A percentile compares a stretch with the other conserved stretches of the same genome.
These are phyloP conservation scores for Spergularia bocconei DNA, from an alignment of 148 eudicot genomes.

Conservation along the genomic window DNA sequence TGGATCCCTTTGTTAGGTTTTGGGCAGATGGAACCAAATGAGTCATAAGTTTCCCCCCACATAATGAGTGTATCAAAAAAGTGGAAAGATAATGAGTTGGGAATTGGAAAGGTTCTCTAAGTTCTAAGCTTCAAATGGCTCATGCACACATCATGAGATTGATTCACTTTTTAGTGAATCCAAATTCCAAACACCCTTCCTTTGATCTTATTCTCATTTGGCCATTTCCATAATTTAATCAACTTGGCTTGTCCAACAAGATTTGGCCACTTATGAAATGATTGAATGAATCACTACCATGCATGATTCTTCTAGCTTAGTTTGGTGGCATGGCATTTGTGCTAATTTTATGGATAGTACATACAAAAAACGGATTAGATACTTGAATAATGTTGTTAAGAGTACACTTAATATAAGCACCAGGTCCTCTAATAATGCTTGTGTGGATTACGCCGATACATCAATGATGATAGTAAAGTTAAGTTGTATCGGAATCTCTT, in stretches of 20 bases:
- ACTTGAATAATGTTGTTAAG: too few species aligned
- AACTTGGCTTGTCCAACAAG: too few species aligned
- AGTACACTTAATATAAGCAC: too few species aligned
- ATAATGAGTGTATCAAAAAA: constrained; percentile 31
- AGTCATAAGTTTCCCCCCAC: constrained; percentile 23
- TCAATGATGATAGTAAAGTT: too few species aligned
- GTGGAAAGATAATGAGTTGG: constrained; percentile 23
- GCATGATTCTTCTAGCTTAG: neutral
- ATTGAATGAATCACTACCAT: neutral
- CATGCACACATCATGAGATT: constrained; percentile 32
- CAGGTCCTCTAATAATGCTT: too few species aligned
- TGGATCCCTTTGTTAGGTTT: constrained; percentile 40
- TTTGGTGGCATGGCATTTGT: neutral
- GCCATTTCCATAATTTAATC: neutral
- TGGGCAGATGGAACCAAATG: constrained; percentile 41
- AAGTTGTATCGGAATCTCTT: too few species aligned
- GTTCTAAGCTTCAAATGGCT: constrained; percentile 29
- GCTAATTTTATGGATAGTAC: neutral
- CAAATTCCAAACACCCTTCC: constrained; percentile 31
- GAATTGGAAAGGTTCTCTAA: constrained; percentile 25
- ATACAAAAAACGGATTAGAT: neutral
- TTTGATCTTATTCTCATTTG: constrained; percentile 12
- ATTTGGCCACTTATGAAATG: too few species aligned
- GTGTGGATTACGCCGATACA: too few species aligned
- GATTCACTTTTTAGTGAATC: constrained; percentile 24